Conservation (phyloP, 148 eudicot species). For the Diospyros lotus region DNA sequence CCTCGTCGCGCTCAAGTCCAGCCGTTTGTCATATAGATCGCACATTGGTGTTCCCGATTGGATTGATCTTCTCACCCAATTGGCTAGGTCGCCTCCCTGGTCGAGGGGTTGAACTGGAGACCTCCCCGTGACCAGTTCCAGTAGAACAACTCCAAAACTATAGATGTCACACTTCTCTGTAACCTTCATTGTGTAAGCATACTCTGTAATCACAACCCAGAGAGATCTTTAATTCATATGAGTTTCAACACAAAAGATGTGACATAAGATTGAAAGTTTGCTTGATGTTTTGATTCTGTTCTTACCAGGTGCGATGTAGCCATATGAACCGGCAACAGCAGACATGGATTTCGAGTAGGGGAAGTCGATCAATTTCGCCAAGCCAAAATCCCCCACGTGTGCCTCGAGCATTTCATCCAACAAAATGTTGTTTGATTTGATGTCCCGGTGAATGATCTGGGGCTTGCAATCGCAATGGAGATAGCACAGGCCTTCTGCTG, state of each 20-base stretch:
- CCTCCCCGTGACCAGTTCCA: constrained; percentile 76
- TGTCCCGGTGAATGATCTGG: constrained; percentile 76
- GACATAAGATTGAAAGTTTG: background rate
- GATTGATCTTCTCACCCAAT: constrained; percentile 54
- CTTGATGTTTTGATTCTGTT: background rate
- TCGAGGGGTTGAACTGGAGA: constrained; percentile 80
- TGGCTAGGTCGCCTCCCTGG: constrained; percentile 75
- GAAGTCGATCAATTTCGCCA: constrained; percentile 86
- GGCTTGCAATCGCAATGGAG: constrained; percentile 87
- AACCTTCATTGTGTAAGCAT: constrained; percentile 87
- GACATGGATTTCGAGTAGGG: constrained; percentile 80
- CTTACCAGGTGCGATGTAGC: constrained; percentile 96
- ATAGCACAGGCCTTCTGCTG: constrained; percentile 83
- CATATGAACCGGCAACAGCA: constrained; percentile 91
- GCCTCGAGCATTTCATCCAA: constrained; percentile 60
- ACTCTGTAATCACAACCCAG: constrained; percentile 40
- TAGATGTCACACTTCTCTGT: constrained; percentile 82
- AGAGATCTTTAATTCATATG: background rate
- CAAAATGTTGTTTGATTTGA: constrained; percentile 80
- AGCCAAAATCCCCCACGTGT: constrained; percentile 88
- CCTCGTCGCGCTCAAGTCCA: constrained; percentile 44
- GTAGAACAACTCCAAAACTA: constrained; percentile 82
- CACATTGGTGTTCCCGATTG: constrained; percentile 23
- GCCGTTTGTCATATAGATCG: constrained; percentile 55
- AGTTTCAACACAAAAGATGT: background rate